Percentiles rank a stretch among this genome's conserved stretches.
These are phyloP conservation scores for Saccharomyces kudriavzevii DNA, from an alignment of 805 yeast species.

Conservation along the genomic window DNA sequence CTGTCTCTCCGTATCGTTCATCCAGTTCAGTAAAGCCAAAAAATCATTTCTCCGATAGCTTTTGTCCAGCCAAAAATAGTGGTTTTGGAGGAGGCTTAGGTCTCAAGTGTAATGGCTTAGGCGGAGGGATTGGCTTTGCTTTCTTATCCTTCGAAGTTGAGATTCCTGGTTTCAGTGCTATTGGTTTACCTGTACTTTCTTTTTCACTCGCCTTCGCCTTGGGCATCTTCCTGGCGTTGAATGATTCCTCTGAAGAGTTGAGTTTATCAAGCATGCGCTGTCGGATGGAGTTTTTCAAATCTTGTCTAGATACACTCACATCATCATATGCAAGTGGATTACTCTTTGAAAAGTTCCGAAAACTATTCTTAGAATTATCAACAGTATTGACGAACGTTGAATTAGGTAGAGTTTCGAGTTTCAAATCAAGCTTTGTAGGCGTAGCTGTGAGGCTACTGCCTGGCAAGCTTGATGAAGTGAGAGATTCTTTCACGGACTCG, in stretches of 20 bases:
- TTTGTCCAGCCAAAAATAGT: constrained; percentile 29
- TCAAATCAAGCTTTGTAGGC: not conserved
- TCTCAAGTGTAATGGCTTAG: constrained; percentile 40
- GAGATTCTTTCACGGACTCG: not conserved
- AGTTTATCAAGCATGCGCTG: constrained; percentile 46
- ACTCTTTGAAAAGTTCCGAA: not conserved
- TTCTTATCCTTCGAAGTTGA: not conserved
- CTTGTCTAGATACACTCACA: not conserved
- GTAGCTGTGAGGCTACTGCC: not conserved
- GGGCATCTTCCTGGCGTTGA: constrained; percentile 29
- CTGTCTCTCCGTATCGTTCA: not conserved
- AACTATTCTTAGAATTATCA: not conserved
- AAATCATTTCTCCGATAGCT: not conserved
- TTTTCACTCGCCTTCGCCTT: not conserved
- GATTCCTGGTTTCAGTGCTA: not conserved
- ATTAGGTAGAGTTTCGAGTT: not conserved
- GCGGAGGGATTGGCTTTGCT: constrained; percentile 39
- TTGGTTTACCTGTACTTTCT: constrained; percentile 5
- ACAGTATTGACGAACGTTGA: not conserved
- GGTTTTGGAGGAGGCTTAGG: constrained; percentile 41
- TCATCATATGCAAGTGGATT: not conserved
- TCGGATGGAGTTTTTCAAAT: constrained; percentile 38
- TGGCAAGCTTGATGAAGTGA: constrained; percentile 1
- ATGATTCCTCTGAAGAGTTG: constrained; percentile 19
- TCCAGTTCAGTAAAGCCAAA: not conserved